Conservation (phyloP, 208 protist species). For the Wallacemonas sp. region DNA sequence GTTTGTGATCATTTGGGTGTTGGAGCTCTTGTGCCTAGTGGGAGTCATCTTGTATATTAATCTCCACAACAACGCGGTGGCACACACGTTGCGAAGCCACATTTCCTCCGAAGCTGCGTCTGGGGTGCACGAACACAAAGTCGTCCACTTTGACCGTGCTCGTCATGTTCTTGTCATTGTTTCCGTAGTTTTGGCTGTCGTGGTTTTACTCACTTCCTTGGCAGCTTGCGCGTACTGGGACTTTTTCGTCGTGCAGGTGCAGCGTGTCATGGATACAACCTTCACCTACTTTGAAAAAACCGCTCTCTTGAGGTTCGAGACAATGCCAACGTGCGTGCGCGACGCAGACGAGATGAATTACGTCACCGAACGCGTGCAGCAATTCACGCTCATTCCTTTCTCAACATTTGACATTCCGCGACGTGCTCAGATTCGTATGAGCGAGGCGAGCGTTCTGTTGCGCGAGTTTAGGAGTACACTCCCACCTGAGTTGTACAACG, state of each 20-base stretch:
- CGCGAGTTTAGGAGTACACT: slow-evolving; percentile 8
- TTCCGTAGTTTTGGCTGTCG: slow-evolving; percentile 6
- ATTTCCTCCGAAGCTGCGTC: background rate
- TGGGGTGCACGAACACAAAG: background rate
- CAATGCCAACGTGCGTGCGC: slow-evolving; percentile 7
- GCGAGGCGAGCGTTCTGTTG: slow-evolving; percentile 1
- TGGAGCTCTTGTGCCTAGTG: slow-evolving; percentile 15
- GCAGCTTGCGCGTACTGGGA: background rate
- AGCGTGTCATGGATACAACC: slow-evolving; percentile 10
- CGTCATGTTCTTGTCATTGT: slow-evolving; percentile 26
- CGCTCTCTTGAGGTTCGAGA: slow-evolving; percentile 2
- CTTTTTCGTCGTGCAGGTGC: slow-evolving; percentile 1
- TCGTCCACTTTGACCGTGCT: slow-evolving; percentile 10
- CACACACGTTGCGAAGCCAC: background rate
- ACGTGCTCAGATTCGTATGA: slow-evolving; percentile 3
- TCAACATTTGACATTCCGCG: background rate
- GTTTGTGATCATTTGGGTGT: slow-evolving; percentile 8
- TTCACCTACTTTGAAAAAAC: slow-evolving; percentile 7
- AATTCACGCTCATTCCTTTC: slow-evolving; percentile 8
- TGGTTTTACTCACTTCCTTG: slow-evolving; percentile 5
- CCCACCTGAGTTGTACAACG: slow-evolving; percentile 2
- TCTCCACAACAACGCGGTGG: slow-evolving; percentile 10
- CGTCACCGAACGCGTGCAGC: slow-evolving; percentile 1
- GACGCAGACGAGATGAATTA: background rate
- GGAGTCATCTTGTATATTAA: slow-evolving; percentile 25